Evolutionary conservation across 768 basidiomycete genomes (phyloP).

Genomic region (Pisolithus marmoratus): DNA sequence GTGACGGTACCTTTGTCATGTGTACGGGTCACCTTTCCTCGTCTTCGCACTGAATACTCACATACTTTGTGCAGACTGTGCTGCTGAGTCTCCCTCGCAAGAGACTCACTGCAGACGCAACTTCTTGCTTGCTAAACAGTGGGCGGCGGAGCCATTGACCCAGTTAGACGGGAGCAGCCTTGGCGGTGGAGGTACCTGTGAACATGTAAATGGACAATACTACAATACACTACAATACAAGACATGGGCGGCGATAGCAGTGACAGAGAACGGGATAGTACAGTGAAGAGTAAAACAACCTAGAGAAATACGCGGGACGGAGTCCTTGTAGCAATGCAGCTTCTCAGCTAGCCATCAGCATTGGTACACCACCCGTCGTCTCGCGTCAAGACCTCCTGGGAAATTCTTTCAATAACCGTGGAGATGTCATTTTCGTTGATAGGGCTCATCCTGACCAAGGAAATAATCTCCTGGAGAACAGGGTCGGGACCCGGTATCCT

Average conservation of each 20-base stretch:
- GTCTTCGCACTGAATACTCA: not conserved
- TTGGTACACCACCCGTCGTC: not conserved
- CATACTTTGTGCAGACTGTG: constrained; percentile 5
- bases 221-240: too few species aligned
- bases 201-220: too few species aligned
- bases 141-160: constrained; percentile 25
- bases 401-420: not conserved
- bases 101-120: constrained; percentile 16
- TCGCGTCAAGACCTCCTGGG: not conserved
- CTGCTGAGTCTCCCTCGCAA: constrained; percentile 7
- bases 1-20: constrained; percentile 14
- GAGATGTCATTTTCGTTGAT: not conserved
- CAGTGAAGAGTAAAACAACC: too few species aligned
- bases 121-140: constrained; percentile 18
- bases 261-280: too few species aligned
- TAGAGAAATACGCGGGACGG: too few species aligned
- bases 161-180: constrained; percentile 28
- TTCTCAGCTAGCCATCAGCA: not conserved
- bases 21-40: constrained; percentile 7
- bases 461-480: not conserved
- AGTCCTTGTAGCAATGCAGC: too few species aligned
- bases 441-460: not conserved
- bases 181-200: constrained; percentile 23
- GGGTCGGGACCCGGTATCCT: not conserved
- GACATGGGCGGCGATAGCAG: too few species aligned